Base-by-base conservation (phyloP, 2,329 filamentous ascomycete genomes). In the Moelleriella libera region DNA sequence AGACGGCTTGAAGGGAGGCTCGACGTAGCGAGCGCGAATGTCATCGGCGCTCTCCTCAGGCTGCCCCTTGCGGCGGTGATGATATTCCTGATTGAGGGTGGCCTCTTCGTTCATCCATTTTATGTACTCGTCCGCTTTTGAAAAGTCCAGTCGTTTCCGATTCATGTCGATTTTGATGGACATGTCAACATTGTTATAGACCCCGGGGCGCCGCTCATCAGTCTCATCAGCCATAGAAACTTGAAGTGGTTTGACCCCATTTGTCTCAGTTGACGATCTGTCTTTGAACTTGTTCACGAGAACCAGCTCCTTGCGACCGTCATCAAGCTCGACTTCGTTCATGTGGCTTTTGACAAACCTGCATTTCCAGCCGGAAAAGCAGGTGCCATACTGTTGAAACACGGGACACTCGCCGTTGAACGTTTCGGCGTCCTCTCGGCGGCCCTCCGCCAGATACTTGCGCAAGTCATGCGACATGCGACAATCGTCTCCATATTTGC, bases 291-390 rank as follows among this genome's bases (percentile, higher is more conserved):
- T 61, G 44, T 79, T 76, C 21, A 84, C 57, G 45, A 95, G 71
- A 3, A 90, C 71, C 46, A 97, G 67, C 65, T 97, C 90, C 57
- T 85, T 88, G 54, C 78, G 77, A 7, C 88, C 90, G 62, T 94
- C 89, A 47, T 82, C 80, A 21, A 72, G 79, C 53, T 85, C 78
- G 29, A 85, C 66, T 65, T 97, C 90, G 52, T 81, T 74, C 57
- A 88, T 92, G 65, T 98, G 92, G 52, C 87, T 94, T 52, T 76
- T 76, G 34, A 87, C 84, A 59, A 96, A 94, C 28, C 90, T 83
- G 62, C 92, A 98, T 62, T 90, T 94, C 89, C 90, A 98, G 5
- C 92, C 92, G 11, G 83, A 78, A 45, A 78, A 75, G 57, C 92
- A 98, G 51, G 73, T 78, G 10, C 89, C 89, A 53, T 83, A 78